These are phyloP conservation scores for Astrocystis sublimbata DNA, from an alignment of 495 filamentous ascomycete species.

Conservation along the genomic window DNA sequence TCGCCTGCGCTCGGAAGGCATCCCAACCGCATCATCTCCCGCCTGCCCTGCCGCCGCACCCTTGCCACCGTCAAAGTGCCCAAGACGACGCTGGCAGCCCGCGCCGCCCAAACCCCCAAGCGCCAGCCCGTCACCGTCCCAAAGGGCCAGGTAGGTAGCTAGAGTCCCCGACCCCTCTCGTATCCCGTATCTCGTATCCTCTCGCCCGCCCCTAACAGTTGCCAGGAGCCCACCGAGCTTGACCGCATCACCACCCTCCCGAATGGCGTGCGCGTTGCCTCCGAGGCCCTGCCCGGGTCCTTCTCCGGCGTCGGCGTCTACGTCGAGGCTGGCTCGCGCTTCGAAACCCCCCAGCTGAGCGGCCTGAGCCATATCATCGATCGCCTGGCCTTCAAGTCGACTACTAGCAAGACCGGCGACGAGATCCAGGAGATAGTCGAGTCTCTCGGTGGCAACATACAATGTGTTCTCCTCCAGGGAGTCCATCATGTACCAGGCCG, in stretches of 20 bases:
- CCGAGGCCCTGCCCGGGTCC: slow-evolving; percentile 90
- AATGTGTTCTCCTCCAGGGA: slow-evolving; percentile 94
- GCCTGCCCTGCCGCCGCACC: slow-evolving; percentile 23
- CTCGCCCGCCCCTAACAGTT: slow-evolving; percentile 19
- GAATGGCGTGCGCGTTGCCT: slow-evolving; percentile 93
- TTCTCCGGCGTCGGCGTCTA: slow-evolving; percentile 97
- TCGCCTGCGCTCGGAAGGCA: slow-evolving; percentile 20
- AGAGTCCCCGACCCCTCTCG: not conserved
- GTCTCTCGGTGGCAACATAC: slow-evolving; percentile 87
- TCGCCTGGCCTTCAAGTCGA: slow-evolving; percentile 94
- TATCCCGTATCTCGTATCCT: too few species aligned
- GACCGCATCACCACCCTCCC: slow-evolving; percentile 86
- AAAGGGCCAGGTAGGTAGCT: slow-evolving; percentile 33
- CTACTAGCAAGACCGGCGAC: slow-evolving; percentile 68
- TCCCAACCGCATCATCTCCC: slow-evolving; percentile 19
- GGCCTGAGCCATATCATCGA: slow-evolving; percentile 97
- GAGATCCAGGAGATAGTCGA: slow-evolving; percentile 86
- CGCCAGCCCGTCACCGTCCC: slow-evolving; percentile 29
- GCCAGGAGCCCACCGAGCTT: slow-evolving; percentile 82
- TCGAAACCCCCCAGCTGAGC: slow-evolving; percentile 80
- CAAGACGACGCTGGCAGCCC: too few species aligned
- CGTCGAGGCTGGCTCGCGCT: slow-evolving; percentile 93
- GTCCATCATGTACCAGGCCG: slow-evolving; percentile 97
- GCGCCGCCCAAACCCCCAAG: too few species aligned
- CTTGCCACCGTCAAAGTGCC: slow-evolving; percentile 29